Conservation (phyloP, 164 flowering plant genomes). For the Sedum album region DNA sequence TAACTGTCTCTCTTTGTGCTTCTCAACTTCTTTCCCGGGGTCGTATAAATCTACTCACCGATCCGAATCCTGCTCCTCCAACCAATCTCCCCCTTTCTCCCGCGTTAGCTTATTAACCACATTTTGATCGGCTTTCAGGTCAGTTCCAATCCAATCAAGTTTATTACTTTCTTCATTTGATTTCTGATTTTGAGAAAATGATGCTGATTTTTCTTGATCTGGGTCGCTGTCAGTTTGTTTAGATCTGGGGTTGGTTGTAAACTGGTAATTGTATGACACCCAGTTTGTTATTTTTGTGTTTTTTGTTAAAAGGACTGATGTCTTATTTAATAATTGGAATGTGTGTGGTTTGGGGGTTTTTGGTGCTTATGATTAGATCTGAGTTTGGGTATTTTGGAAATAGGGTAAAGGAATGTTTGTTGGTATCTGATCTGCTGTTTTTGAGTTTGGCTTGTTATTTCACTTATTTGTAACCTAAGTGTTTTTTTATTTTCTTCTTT, state of each 20-base stretch:
- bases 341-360: neutral
- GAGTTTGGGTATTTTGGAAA: neutral
- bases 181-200: neutral
- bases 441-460: neutral
- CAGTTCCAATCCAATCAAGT: neutral
- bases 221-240: neutral
- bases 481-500: no score
- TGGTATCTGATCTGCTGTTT: neutral
- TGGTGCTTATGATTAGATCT: neutral
- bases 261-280: no score
- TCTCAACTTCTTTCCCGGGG: constrained; percentile 2
- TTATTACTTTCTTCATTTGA: no score
- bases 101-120: neutral
- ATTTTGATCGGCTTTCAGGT: neutral
- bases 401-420: neutral
- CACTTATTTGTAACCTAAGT: no score
- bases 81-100: neutral
- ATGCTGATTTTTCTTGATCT: neutral
- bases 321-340: neutral
- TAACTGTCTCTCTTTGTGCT: neutral
- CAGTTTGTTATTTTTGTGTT: no score
- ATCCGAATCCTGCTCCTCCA: neutral
- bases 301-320: neutral
- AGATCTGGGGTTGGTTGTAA: no score
- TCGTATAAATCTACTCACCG: neutral